Conservation (phyloP, 2,329 filamentous ascomycete species). For the Diaporthe velutina region DNA sequence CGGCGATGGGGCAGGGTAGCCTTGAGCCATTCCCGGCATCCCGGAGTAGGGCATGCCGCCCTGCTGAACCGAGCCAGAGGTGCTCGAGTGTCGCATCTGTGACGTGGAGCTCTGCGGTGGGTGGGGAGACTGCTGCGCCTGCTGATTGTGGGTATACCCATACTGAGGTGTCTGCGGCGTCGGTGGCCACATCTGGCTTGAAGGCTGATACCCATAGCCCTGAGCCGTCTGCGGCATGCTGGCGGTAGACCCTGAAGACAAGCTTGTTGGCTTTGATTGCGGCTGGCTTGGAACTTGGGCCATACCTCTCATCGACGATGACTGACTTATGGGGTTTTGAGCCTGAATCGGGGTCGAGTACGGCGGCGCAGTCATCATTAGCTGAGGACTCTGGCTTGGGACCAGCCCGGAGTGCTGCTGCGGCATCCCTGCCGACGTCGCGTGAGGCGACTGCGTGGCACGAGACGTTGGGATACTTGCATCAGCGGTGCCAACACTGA, state of each 20-base stretch:
- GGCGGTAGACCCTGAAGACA: slow-evolving; percentile 66
- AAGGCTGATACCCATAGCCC: slow-evolving; percentile 73
- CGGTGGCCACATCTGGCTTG: slow-evolving; percentile 76
- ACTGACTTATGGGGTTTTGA: slow-evolving; percentile 79
- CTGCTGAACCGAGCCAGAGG: slow-evolving; percentile 67
- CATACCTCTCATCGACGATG: slow-evolving; percentile 77
- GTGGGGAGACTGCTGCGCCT: slow-evolving; percentile 63
- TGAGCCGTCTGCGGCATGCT: slow-evolving; percentile 65
- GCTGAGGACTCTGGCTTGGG: slow-evolving; percentile 73
- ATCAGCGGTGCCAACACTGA: slow-evolving; percentile 55
- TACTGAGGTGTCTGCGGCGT: slow-evolving; percentile 74
- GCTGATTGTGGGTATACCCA: slow-evolving; percentile 65
- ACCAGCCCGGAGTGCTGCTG: slow-evolving; percentile 67
- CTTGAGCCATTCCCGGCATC: slow-evolving; percentile 72
- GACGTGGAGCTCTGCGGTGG: slow-evolving; percentile 70
- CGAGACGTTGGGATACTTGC: slow-evolving; percentile 63
- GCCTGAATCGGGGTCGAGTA: slow-evolving; percentile 81
- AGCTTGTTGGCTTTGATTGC: slow-evolving; percentile 74
- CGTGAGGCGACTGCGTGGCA: slow-evolving; percentile 70
- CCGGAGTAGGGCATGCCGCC: slow-evolving; percentile 71
- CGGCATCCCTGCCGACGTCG: slow-evolving; percentile 62
- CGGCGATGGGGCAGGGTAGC: slow-evolving; percentile 67
- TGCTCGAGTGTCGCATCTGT: slow-evolving; percentile 70
- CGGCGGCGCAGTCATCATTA: slow-evolving; percentile 74
- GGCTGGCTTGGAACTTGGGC: slow-evolving; percentile 73